A percentile compares a stretch with the other conserved stretches of the same genome.
Conservation (phyloP, 768 basidiomycete genomes). For the Saitozyma sp. region DNA sequence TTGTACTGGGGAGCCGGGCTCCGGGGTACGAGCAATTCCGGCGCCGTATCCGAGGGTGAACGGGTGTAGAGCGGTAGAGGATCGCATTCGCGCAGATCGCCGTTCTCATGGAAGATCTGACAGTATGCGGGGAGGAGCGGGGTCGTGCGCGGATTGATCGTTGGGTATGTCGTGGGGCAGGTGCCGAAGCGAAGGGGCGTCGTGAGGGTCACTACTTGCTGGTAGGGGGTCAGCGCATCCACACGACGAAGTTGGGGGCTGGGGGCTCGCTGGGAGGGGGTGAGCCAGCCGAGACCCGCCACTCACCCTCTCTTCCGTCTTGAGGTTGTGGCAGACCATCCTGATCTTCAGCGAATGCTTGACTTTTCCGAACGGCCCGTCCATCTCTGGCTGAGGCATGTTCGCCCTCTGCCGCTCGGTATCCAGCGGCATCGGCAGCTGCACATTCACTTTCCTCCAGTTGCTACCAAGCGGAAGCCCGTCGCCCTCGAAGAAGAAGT, state of each 20-base stretch:
- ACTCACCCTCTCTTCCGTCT: conserved; percentile 19
- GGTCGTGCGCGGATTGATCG: not conserved
- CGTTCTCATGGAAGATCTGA: conserved; percentile 51
- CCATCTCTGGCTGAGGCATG: conserved; percentile 38
- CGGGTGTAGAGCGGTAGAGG: conserved; percentile 41
- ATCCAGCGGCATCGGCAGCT: conserved; percentile 45
- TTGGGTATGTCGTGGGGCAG: conserved; percentile 24
- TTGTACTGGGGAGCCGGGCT: too few relatives aligned
- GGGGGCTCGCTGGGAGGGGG: not conserved
- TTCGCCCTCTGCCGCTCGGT: conserved; percentile 9
- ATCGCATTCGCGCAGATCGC: conserved; percentile 41
- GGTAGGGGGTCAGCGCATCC: conserved; percentile 8
- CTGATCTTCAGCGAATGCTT: conserved; percentile 48
- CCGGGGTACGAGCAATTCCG: too few relatives aligned
- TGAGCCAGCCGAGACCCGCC: not conserved
- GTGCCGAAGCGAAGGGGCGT: conserved; percentile 49
- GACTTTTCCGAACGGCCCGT: conserved; percentile 44
- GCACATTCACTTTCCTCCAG: conserved; percentile 50
- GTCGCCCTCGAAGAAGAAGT: conserved; percentile 45
- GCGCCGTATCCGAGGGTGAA: too few relatives aligned
- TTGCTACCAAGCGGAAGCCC: conserved; percentile 41
- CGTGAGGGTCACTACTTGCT: conserved; percentile 42
- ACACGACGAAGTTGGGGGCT: not conserved
- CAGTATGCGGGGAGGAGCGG: conserved; percentile 44
- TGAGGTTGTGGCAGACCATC: conserved; percentile 31